A percentile compares a stretch with the other conserved stretches of the same genome.
These are phyloP conservation scores for Simplicillium aogashimaense DNA, from an alignment of 2,329 filamentous ascomycete species.

Conservation along the genomic window DNA sequence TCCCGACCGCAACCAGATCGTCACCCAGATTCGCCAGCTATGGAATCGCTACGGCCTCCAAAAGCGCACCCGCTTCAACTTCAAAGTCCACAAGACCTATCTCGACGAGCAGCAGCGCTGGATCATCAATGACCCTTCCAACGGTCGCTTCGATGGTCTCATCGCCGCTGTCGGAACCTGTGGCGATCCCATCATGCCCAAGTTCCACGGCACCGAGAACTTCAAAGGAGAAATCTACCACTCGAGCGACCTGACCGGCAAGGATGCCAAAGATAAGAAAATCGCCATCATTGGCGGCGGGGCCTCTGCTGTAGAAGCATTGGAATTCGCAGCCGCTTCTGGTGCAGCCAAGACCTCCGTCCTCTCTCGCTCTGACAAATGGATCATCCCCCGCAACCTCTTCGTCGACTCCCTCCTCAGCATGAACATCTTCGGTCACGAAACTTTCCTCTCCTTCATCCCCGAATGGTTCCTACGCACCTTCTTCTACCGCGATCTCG, in stretches of 20 bases:
- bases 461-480: slow-evolving; percentile 66
- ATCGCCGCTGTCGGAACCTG: slow-evolving; percentile 74
- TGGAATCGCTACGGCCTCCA: slow-evolving; percentile 71
- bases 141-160: slow-evolving; percentile 69
- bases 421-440: slow-evolving; percentile 69
- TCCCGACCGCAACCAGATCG: slow-evolving; percentile 65
- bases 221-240: slow-evolving; percentile 68
- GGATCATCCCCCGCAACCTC: slow-evolving; percentile 77
- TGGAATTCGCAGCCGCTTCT: slow-evolving; percentile 65
- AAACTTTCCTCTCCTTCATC: slow-evolving; percentile 67
- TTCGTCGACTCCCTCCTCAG: slow-evolving; percentile 64
- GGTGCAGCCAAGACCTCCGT: slow-evolving; percentile 61
- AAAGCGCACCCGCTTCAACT: slow-evolving; percentile 61
- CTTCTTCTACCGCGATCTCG: slow-evolving; percentile 75
- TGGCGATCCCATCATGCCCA: slow-evolving; percentile 65
- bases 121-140: slow-evolving; percentile 63
- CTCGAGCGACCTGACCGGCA: slow-evolving; percentile 62
- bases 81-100: slow-evolving; percentile 57
- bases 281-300: slow-evolving; percentile 67
- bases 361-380: slow-evolving; percentile 70
- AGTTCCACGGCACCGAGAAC: slow-evolving; percentile 57
- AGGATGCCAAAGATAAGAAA: slow-evolving; percentile 60
- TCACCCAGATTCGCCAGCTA: slow-evolving; percentile 58
- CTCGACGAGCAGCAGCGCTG: slow-evolving; percentile 60
- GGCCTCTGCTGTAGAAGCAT: slow-evolving; percentile 70